Percentiles rank a stretch among this genome's conserved stretches.
Evolutionary conservation across 352 stramenopile species (phyloP).

Genomic region (Pythium myriotylum): DNA sequence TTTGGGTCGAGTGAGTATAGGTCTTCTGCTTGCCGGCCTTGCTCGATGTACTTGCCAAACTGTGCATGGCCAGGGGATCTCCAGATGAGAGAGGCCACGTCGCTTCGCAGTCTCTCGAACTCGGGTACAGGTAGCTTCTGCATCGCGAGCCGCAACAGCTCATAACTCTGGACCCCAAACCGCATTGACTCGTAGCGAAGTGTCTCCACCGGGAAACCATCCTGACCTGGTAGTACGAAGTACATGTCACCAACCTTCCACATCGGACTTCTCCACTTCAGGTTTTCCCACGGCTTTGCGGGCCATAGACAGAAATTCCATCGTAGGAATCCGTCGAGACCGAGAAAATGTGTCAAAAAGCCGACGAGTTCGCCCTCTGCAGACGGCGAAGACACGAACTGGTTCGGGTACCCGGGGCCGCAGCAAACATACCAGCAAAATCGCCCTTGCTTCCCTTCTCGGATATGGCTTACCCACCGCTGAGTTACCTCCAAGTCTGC

Average conservation of each 20-base stretch:
- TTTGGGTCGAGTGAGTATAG: conserved; percentile 72
- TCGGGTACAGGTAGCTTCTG: conserved; percentile 37
- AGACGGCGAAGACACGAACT: conserved; percentile 79
- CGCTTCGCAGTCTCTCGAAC: conserved; percentile 55
- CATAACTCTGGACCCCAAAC: conserved; percentile 67
- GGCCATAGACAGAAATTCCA: conserved; percentile 87
- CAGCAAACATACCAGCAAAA: conserved; percentile 87
- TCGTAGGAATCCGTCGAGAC: conserved; percentile 79
- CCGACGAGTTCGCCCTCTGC: conserved; percentile 74
- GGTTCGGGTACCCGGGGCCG: conserved; percentile 64
- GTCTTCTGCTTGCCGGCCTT: conserved; percentile 30
- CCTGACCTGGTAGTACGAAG: conserved; percentile 69
- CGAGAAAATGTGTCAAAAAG: conserved; percentile 76
- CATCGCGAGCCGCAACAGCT: conserved; percentile 56
- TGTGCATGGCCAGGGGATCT: conserved; percentile 60
- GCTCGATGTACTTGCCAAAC: conserved; percentile 39
- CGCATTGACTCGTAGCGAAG: conserved; percentile 71
- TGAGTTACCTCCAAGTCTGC: conserved; percentile 63
- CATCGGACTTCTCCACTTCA: conserved; percentile 60
- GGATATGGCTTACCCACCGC: conserved; percentile 52
- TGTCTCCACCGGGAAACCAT: conserved; percentile 70
- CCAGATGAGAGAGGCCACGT: conserved; percentile 60
- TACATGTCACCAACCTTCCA: conserved; percentile 87
- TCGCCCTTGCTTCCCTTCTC: conserved; percentile 48
- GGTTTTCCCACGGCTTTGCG: conserved; percentile 50